Percentiles rank a stretch among this genome's conserved stretches.
Evolutionary conservation across 768 basidiomycete genomes (phyloP).

Genomic region (Phlebiopsis flavidoalba): DNA sequence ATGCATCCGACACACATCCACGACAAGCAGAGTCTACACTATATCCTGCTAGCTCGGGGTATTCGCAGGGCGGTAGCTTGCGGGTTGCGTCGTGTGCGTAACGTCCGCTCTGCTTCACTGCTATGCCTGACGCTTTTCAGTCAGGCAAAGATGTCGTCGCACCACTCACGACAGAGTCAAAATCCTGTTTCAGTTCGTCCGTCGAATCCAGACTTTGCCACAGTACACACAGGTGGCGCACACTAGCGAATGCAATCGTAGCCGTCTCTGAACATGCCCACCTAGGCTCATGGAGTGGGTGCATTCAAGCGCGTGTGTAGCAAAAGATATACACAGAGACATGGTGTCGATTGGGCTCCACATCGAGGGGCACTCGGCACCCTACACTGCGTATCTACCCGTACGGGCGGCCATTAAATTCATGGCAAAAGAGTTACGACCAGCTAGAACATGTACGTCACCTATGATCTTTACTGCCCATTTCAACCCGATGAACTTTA

Average conservation of each 20-base stretch:
- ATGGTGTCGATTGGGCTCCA: constrained; percentile 74
- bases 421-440: constrained; percentile 95
- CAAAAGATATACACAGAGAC: constrained; percentile 62
- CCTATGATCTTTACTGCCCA: background rate
- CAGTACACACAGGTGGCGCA: constrained; percentile 86
- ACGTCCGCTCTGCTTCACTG: background rate
- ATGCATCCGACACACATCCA: constrained; percentile 36
- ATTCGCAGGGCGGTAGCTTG: constrained; percentile 91
- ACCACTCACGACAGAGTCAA: constrained; percentile 96
- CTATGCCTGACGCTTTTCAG: background rate
- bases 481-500: background rate
- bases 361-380: constrained; percentile 98
- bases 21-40: constrained; percentile 24
- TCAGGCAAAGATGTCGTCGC: constrained; percentile 92
- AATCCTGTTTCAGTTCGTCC: constrained; percentile 98
- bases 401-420: constrained; percentile 96
- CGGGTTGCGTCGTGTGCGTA: constrained; percentile 91
- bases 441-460: constrained; percentile 66
- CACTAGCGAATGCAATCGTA: background rate
- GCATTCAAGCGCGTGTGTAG: constrained; percentile 71
- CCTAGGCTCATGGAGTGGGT: constrained; percentile 83
- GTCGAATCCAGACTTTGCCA: constrained; percentile 88
- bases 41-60: constrained; percentile 65
- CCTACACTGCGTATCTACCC: constrained; percentile 90
- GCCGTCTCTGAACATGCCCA: background rate